phyloP scores from a whole-genome alignment of 495 filamentous ascomycete genomes.

The Xylaria sp. region DNA sequence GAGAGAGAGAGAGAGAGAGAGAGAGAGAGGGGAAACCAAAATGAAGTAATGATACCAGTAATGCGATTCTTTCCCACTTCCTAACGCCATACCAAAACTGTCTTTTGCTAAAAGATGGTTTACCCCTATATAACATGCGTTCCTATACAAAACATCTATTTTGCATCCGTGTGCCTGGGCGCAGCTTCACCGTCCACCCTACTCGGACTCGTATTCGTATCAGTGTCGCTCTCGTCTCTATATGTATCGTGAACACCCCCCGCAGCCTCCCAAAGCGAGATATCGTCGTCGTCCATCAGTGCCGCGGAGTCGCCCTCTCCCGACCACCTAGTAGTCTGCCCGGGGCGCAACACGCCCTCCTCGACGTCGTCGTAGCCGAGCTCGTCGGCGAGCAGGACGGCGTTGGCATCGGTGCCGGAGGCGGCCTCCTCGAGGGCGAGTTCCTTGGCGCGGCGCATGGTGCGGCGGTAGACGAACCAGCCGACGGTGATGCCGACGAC shows the following conservation, averaged over 20 bases:
- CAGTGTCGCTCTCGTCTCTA: constrained; percentile 39
- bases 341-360: constrained; percentile 32
- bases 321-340: constrained; percentile 34
- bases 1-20: not conserved
- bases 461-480: constrained; percentile 84
- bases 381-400: constrained; percentile 43
- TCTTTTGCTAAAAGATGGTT: constrained; percentile 2
- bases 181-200: constrained; percentile 9
- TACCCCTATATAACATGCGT: not conserved
- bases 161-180: not conserved
- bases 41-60: not conserved
- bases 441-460: constrained; percentile 81
- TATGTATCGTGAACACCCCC: constrained; percentile 53
- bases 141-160: constrained; percentile 11
- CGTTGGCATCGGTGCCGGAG: constrained; percentile 32
- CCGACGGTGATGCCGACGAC: constrained; percentile 77
- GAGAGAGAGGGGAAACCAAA: not conserved
- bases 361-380: constrained; percentile 41
- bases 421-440: constrained; percentile 80
- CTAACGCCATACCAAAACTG: constrained; percentile 13
- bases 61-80: not conserved
- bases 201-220: constrained; percentile 11
- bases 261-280: constrained; percentile 58
- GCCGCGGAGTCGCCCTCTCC: constrained; percentile 51
- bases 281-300: constrained; percentile 65